Percentiles rank a stretch among this genome's conserved stretches.
phyloP scores from a whole-genome alignment of 116 monocot species.

The Dioscorea cayenensis region DNA sequence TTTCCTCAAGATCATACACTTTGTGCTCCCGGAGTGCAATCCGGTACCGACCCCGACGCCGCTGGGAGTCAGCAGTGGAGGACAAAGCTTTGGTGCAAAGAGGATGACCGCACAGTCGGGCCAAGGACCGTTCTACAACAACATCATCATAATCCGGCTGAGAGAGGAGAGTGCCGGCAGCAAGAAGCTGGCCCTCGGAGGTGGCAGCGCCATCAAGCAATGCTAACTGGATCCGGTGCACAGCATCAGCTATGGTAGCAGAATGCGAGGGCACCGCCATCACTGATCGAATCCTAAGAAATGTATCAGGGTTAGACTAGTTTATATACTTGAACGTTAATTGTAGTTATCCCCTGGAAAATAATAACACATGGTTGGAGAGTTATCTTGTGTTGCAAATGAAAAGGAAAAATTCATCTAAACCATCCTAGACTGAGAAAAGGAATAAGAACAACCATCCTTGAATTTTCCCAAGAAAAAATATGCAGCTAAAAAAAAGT shows the following conservation, averaged over 20 bases:
- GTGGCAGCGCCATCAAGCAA: slow-evolving; percentile 42
- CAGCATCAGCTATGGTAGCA: slow-evolving; percentile 22
- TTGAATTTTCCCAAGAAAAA: too few species aligned
- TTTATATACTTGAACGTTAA: too few species aligned
- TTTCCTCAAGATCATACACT: slow-evolving; percentile 85
- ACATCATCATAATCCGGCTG: slow-evolving; percentile 72
- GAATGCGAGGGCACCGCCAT: slow-evolving; percentile 3
- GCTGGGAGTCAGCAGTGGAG: slow-evolving; percentile 5
- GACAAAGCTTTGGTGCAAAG: slow-evolving; percentile 45
- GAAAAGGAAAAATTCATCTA: too few species aligned
- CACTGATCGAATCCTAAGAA: not conserved
- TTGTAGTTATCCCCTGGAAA: too few species aligned
- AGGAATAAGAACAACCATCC: too few species aligned
- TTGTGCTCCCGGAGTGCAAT: slow-evolving; percentile 72
- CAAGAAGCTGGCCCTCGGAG: slow-evolving; percentile 41
- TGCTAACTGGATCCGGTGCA: slow-evolving; percentile 41
- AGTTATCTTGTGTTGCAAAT: too few species aligned
- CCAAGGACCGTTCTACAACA: slow-evolving; percentile 73
- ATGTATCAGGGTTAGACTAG: not conserved
- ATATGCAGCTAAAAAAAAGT: too few species aligned
- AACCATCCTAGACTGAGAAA: too few species aligned
- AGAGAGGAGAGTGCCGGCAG: slow-evolving; percentile 57
- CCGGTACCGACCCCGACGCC: slow-evolving; percentile 39
- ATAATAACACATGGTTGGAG: too few species aligned
- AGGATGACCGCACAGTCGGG: slow-evolving; percentile 66